Base-by-base conservation (phyloP, 805 yeast genomes). In the Yamadazyma sp. region DNA sequence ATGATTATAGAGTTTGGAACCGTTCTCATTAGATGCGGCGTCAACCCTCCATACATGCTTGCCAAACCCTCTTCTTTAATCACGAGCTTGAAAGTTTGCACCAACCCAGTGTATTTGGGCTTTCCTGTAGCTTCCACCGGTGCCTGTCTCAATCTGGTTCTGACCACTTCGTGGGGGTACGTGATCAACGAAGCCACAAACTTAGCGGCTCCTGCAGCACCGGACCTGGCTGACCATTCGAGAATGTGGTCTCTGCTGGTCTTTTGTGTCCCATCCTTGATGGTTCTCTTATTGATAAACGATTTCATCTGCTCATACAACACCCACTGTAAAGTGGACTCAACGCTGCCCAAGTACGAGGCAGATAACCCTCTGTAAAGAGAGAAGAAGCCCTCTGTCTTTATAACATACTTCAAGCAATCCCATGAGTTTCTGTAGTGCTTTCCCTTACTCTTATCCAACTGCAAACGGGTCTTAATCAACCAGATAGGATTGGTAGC, bases 401-500 rank as follows among this genome's bases (percentile, higher is more conserved):
- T 74, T 9, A 87, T 48, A 5, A 89, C 83, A 49, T 82, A 77
- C 42, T 64, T 67, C 14, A 86, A 58, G 57, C 98, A 91, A 58
- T 93, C 98, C 72, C 81, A 72, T 3, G 96, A 85, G 61, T 85
- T 90, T 42, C 75, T 81, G 59, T 91, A 93, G 45, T 74, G 73
- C 47, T 81, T 79, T 3, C 75, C 73, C 35, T 60, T 65, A 22
- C 85, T 75, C 56, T 82, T 84, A 60, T 93, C 99, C 36, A 93
- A 71, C 57, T 93, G 99, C 37, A 93, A 74, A 53, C 99, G 73
- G 1, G 99, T 93, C 64, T 93, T 93, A 43, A 93, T 82, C 43
- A 93, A 69, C 99, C 99, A 93, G 41, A 93, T 93, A 9, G 99
- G 99, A 58, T 93, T 93, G 0, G 99, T 93, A 10, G 89, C 95